These are phyloP conservation scores for Coprinopsis marcescibilis DNA, from an alignment of 768 basidiomycete genomes.

Conservation along the genomic window DNA sequence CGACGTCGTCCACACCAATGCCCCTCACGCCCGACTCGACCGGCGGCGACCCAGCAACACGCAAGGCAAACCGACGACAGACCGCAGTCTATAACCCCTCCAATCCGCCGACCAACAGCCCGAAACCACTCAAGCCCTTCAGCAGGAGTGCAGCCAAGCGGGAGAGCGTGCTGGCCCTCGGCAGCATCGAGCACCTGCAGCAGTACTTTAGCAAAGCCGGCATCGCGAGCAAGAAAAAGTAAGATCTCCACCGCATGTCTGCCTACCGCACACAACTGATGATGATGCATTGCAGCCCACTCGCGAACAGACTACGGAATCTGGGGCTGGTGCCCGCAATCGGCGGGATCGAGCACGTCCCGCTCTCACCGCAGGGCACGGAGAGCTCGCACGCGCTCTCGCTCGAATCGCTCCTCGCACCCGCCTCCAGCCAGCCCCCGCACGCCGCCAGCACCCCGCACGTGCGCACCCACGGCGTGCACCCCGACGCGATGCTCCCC, in stretches of 20 bases:
- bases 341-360: conserved; percentile 49
- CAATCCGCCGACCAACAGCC: conserved; percentile 40
- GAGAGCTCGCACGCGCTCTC: not conserved
- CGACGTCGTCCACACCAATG: conserved; percentile 45
- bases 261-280: not conserved
- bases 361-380: conserved; percentile 35
- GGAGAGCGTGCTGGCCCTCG: conserved; percentile 88
- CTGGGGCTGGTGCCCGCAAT: conserved; percentile 73
- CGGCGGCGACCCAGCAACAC: conserved; percentile 18
- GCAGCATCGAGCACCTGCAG: conserved; percentile 95
- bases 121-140: conserved; percentile 80
- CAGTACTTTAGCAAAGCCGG: conserved; percentile 92
- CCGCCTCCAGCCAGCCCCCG: conserved; percentile 52
- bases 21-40: conserved; percentile 61
- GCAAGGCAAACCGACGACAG: conserved; percentile 51
- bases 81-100: conserved; percentile 76
- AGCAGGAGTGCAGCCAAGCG: conserved; percentile 88
- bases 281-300: conserved; percentile 21
- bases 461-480: conserved; percentile 62
- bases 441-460: conserved; percentile 44
- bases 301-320: conserved; percentile 38
- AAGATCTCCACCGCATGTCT: conserved; percentile 24
- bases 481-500: conserved; percentile 73
- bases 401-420: conserved; percentile 22
- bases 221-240: conserved; percentile 67